phyloP scores from a whole-genome alignment of 1,139 yeast genomes.

The Scheffersomyces segobiensis region DNA sequence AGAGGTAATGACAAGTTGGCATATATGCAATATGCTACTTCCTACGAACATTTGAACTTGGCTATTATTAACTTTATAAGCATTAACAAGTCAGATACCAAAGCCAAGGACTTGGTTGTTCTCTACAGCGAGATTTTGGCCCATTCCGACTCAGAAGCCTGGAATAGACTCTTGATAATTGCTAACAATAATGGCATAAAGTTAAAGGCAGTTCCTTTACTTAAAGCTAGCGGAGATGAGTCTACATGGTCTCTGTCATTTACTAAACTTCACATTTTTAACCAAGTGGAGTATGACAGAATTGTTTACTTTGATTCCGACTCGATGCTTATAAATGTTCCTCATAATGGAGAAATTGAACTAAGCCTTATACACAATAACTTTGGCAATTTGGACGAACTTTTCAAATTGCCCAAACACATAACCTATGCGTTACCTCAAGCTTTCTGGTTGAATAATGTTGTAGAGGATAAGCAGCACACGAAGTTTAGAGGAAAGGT shows the following conservation, averaged over 20 bases:
- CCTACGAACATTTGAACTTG: constrained; percentile 30
- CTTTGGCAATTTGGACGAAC: constrained; percentile 30
- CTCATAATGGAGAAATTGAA: constrained; percentile 7
- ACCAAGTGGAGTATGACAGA: constrained; percentile 44
- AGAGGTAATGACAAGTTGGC: constrained; percentile 17
- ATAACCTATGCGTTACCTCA: constrained; percentile 36
- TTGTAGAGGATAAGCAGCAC: constrained; percentile 11
- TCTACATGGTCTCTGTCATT: constrained; percentile 52
- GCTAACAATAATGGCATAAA: constrained; percentile 14
- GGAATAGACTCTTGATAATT: constrained; percentile 8
- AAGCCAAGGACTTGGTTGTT: constrained; percentile 27
- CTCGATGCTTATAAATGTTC: constrained; percentile 28
- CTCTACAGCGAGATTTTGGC: constrained; percentile 22
- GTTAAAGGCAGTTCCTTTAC: constrained; percentile 20
- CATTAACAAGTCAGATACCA: constrained; percentile 21
- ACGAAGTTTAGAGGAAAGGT: constrained; percentile 10
- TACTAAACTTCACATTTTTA: constrained; percentile 56
- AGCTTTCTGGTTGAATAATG: constrained; percentile 37
- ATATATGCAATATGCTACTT: constrained; percentile 41
- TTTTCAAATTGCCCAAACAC: constrained; percentile 29
- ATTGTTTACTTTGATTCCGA: constrained; percentile 47
- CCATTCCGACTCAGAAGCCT: constrained; percentile 7
- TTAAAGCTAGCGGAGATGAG: constrained; percentile 16
- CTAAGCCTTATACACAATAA: constrained; percentile 7
- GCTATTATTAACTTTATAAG: constrained; percentile 33